Conservation (phyloP, 345 rosid species). For the Viola odorata region DNA sequence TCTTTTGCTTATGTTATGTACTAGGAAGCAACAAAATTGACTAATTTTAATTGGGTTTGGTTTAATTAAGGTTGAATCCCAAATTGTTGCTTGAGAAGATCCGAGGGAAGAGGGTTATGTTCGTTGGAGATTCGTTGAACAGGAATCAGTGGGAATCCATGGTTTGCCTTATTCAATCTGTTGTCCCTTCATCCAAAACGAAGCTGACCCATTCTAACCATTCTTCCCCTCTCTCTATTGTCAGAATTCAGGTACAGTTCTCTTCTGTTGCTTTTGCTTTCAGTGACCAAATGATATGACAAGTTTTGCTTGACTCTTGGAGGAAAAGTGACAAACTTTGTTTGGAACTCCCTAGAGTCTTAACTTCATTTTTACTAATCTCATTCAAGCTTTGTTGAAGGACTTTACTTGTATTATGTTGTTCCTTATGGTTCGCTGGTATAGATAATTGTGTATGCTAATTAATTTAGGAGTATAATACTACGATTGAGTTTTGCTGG, state of each 20-base stretch:
- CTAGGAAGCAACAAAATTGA: neutral
- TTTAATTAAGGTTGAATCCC: conserved; percentile 40
- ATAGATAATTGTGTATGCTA: neutral
- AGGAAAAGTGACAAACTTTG: too few species aligned
- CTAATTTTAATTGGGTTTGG: neutral
- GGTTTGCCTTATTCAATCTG: conserved; percentile 60
- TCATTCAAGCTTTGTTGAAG: too few species aligned
- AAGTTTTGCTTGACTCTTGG: too few species aligned
- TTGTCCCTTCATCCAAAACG: conserved; percentile 30
- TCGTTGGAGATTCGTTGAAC: conserved; percentile 64
- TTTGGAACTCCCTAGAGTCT: too few species aligned
- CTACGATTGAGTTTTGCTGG: conserved; percentile 58
- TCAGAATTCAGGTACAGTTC: conserved; percentile 37
- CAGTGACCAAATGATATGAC: neutral
- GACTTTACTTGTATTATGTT: neutral
- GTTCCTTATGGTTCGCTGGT: neutral
- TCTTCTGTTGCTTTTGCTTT: neutral
- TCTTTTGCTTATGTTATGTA: neutral
- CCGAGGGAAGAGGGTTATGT: conserved; percentile 56
- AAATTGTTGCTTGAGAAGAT: conserved; percentile 52
- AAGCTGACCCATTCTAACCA: conserved; percentile 34
- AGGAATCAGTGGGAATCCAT: conserved; percentile 61
- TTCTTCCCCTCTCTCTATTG: conserved; percentile 26
- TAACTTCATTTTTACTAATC: too few species aligned
- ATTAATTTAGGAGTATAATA: conserved; percentile 46